phyloP scores from a whole-genome alignment of 805 yeast genomes.

The Cyberlindnera misumaiensis region DNA sequence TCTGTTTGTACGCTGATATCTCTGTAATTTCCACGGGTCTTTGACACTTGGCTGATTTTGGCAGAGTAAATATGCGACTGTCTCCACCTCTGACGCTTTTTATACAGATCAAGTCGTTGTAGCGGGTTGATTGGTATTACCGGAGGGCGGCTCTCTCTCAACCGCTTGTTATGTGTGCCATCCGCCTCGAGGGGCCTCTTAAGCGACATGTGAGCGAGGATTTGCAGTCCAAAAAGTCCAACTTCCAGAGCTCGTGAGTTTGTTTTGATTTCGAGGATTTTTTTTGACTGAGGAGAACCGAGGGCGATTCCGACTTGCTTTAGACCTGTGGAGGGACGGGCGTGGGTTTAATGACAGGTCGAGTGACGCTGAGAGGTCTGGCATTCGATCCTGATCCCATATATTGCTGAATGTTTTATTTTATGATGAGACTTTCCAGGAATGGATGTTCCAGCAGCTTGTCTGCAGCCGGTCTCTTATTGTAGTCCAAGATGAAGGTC shows the following conservation, averaged over 20 bases:
- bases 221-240: not conserved
- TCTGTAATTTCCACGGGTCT: slow-evolving; percentile 5
- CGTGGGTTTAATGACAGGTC: not conserved
- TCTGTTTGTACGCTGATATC: slow-evolving; percentile 23
- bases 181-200: slow-evolving; percentile 1
- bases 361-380: not conserved
- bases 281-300: not conserved
- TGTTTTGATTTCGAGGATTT: slow-evolving; percentile 1
- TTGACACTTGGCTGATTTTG: slow-evolving; percentile 1
- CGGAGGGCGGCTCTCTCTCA: slow-evolving; percentile 26
- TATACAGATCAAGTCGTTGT: slow-evolving; percentile 21
- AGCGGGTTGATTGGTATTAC: slow-evolving; percentile 21
- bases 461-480: slow-evolving; percentile 65
- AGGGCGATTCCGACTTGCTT: no score
- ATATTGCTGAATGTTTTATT: not conserved
- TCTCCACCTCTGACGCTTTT: slow-evolving; percentile 24
- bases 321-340: not conserved
- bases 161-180: not conserved
- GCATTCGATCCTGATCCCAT: not conserved
- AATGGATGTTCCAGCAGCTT: slow-evolving; percentile 65
- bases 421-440: slow-evolving; percentile 22
- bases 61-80: slow-evolving; percentile 18
- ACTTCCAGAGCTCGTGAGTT: not conserved
- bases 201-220: not conserved
- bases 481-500: slow-evolving; percentile 72